Conservation (phyloP, 2,329 filamentous ascomycete genomes). For the Claviceps capensis region DNA sequence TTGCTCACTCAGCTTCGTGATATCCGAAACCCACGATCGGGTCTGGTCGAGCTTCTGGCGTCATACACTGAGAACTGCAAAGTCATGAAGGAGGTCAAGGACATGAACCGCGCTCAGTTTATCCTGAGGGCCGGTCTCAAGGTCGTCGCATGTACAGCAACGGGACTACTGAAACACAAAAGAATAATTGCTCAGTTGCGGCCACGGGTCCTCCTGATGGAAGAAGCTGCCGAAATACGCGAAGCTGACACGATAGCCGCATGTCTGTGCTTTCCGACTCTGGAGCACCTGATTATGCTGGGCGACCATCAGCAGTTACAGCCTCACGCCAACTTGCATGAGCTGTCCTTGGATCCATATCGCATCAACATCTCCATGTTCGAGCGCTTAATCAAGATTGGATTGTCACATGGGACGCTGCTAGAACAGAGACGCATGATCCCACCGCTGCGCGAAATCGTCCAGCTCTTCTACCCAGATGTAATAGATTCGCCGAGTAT, state of each 20-base stretch:
- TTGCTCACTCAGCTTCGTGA: background rate
- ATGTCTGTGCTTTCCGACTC: constrained; percentile 27
- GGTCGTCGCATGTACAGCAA: constrained; percentile 59
- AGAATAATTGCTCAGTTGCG: constrained; percentile 50
- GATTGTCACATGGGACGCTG: constrained; percentile 49
- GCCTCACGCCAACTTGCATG: constrained; percentile 49
- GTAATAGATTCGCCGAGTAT: constrained; percentile 27
- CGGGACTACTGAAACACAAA: constrained; percentile 69
- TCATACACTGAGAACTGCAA: constrained; percentile 35
- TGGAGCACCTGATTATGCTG: constrained; percentile 44
- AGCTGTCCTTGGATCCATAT: constrained; percentile 46
- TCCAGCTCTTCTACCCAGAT: constrained; percentile 33
- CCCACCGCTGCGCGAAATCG: constrained; percentile 28
- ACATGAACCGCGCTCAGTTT: constrained; percentile 39
- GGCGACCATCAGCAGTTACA: constrained; percentile 73
- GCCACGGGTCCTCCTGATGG: constrained; percentile 58
- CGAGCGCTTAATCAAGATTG: constrained; percentile 57
- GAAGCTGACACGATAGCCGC: constrained; percentile 46
- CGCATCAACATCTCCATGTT: constrained; percentile 65
- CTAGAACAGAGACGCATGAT: constrained; percentile 51
- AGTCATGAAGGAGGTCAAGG: constrained; percentile 41
- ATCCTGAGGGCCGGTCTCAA: constrained; percentile 25
- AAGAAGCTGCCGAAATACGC: constrained; percentile 67
- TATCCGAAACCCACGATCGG: background rate
- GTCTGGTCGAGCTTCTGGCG: constrained; percentile 25